A percentile compares a stretch with the other conserved stretches of the same genome.
These are phyloP conservation scores for Fusarium sp. DNA, from an alignment of 2,329 filamentous ascomycete genomes.

Conservation along the genomic window DNA sequence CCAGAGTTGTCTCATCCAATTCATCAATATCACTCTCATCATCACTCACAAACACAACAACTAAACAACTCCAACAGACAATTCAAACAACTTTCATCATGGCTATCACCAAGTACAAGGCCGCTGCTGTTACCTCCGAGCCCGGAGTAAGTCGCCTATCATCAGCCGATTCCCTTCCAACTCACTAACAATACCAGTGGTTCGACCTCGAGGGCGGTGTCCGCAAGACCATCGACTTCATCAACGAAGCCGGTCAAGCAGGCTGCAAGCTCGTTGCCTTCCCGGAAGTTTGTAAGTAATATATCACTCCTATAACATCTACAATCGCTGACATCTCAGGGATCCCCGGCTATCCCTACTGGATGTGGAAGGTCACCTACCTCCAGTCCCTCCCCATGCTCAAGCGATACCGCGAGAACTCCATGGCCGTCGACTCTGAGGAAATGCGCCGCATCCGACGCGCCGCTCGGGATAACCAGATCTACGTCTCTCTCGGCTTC, in stretches of 20 bases:
- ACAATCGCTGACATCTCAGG: slow-evolving; percentile 28
- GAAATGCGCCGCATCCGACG: slow-evolving; percentile 59
- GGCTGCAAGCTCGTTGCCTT: slow-evolving; percentile 67
- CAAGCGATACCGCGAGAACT: slow-evolving; percentile 55
- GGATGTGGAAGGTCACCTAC: slow-evolving; percentile 52
- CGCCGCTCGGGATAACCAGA: slow-evolving; percentile 56
- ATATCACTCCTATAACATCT: accelerated
- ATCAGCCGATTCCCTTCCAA: not conserved
- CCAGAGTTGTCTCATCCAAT: not conserved
- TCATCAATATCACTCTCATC: not conserved
- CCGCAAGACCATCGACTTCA: slow-evolving; percentile 67
- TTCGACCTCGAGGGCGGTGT: slow-evolving; percentile 67
- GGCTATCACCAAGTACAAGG: slow-evolving; percentile 45
- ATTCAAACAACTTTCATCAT: slow-evolving; percentile 2
- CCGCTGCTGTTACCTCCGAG: slow-evolving; percentile 42
- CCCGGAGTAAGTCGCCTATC: slow-evolving; percentile 5
- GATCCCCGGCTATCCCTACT: slow-evolving; percentile 66
- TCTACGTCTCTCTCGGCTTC: slow-evolving; percentile 63
- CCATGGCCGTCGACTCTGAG: slow-evolving; percentile 51
- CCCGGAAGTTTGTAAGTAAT: slow-evolving; percentile 58
- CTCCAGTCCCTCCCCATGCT: slow-evolving; percentile 50
- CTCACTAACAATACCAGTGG: slow-evolving; percentile 55
- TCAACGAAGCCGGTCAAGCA: slow-evolving; percentile 65
- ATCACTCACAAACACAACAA: not conserved
- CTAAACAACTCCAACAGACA: not conserved